Percentiles rank a stretch among this genome's conserved stretches.
phyloP scores from a whole-genome alignment of 495 filamentous ascomycete genomes.

The Talaromyces liani region DNA sequence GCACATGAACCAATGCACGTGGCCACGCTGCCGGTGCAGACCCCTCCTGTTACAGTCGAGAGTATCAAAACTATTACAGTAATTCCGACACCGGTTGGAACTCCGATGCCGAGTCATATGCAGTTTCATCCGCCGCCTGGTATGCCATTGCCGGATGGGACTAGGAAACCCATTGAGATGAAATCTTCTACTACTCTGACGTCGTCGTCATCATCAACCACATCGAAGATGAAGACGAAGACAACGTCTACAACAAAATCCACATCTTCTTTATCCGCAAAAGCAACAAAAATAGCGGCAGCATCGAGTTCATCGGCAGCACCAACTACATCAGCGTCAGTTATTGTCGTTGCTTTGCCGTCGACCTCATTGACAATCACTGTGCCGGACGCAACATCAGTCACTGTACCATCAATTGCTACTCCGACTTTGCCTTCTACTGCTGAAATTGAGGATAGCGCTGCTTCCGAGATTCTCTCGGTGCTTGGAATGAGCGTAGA shows the following conservation, averaged over 20 bases:
- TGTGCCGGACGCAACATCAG: neutral
- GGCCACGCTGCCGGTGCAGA: neutral
- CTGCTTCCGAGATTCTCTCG: neutral
- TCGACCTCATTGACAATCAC: neutral
- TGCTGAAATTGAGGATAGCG: neutral
- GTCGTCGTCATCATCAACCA: neutral
- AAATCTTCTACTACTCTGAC: neutral
- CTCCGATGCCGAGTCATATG: conserved; percentile 1
- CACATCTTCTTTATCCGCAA: neutral
- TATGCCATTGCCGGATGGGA: neutral
- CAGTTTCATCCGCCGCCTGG: neutral
- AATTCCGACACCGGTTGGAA: neutral
- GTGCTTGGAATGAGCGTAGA: neutral
- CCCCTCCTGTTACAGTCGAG: neutral
- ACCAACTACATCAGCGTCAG: neutral
- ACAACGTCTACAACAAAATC: neutral
- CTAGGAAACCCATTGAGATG: neutral
- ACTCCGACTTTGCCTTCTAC: neutral
- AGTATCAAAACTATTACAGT: conserved; percentile 1
- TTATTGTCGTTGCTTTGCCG: neutral
- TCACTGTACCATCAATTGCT: neutral
- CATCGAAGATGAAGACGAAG: neutral
- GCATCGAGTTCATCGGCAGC: neutral
- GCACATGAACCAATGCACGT: neutral
- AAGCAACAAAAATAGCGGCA: neutral